Percentiles rank a stretch among this genome's conserved stretches.
Evolutionary conservation across 768 basidiomycete species (phyloP).

Genomic region (Naganishia friedmannii): DNA sequence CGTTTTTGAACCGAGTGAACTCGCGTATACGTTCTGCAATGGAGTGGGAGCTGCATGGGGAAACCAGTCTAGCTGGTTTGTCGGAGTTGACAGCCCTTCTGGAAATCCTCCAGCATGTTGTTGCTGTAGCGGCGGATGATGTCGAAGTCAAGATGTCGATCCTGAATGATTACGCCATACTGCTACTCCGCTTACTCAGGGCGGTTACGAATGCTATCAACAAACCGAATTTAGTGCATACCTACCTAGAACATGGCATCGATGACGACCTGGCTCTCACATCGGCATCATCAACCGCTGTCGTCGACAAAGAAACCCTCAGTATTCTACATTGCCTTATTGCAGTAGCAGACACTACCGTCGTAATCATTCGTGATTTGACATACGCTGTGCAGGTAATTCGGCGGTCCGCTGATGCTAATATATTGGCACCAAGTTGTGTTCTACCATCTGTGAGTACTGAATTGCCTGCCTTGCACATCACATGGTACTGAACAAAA

Average conservation of each 20-base stretch:
- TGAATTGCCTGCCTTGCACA: not conserved
- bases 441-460: slow-evolving; percentile 15
- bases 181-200: slow-evolving; percentile 4
- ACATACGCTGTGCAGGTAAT: slow-evolving; percentile 12
- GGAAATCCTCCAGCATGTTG: slow-evolving; percentile 19
- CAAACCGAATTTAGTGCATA: slow-evolving; percentile 16
- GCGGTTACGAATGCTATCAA: slow-evolving; percentile 9
- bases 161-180: not conserved
- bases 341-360: slow-evolving; percentile 3
- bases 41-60: slow-evolving; percentile 19
- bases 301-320: slow-evolving; percentile 9
- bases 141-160: slow-evolving; percentile 15
- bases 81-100: not conserved
- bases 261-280: not conserved
- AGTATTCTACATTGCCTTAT: slow-evolving; percentile 14
- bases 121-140: slow-evolving; percentile 7
- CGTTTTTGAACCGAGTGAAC: slow-evolving; percentile 8
- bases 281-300: not conserved
- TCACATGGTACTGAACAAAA: not conserved
- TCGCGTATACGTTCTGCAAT: slow-evolving; percentile 5
- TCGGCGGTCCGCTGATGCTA: slow-evolving; percentile 1
- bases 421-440: slow-evolving; percentile 19
- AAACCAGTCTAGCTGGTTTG: slow-evolving; percentile 9
- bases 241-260: slow-evolving; percentile 7
- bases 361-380: slow-evolving; percentile 11